Conservation (phyloP, 2,329 filamentous ascomycete species). For the Trichoderma arundinaceum region DNA sequence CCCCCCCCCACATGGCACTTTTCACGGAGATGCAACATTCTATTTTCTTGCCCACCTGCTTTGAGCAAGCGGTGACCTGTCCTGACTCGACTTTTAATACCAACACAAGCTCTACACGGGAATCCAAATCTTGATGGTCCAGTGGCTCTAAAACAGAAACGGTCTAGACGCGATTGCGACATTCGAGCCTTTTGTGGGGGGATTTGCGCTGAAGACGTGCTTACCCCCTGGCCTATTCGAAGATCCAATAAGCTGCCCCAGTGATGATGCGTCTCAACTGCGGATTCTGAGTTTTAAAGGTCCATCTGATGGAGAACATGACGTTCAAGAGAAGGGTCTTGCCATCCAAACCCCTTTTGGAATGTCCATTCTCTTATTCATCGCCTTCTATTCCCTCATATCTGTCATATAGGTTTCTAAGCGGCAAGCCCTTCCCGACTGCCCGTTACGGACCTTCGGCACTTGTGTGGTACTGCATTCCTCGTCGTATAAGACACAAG, state of each 20-base stretch:
- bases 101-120: background rate
- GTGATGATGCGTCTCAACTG: constrained; percentile 9
- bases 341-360: background rate
- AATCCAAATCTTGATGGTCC: constrained; percentile 8
- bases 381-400: constrained; percentile 22
- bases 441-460: constrained; percentile 22
- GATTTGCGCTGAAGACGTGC: constrained; percentile 10
- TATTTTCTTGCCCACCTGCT: background rate
- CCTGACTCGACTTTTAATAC: background rate
- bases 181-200: constrained; percentile 27
- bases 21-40: background rate
- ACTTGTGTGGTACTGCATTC: background rate
- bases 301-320: constrained; percentile 21
- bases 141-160: constrained; percentile 20
- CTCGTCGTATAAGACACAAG: background rate
- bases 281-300: constrained; percentile 12
- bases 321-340: background rate
- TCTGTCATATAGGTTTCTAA: background rate
- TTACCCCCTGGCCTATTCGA: constrained; percentile 7
- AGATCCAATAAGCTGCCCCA: constrained; percentile 20
- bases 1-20: background rate
- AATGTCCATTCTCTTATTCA: background rate
- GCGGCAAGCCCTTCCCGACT: constrained; percentile 14
- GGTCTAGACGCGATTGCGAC: constrained; percentile 29
- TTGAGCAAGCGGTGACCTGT: background rate